These are phyloP conservation scores for Aspergillus sp. DNA, from an alignment of 2,329 filamentous ascomycete genomes.

Conservation along the genomic window DNA sequence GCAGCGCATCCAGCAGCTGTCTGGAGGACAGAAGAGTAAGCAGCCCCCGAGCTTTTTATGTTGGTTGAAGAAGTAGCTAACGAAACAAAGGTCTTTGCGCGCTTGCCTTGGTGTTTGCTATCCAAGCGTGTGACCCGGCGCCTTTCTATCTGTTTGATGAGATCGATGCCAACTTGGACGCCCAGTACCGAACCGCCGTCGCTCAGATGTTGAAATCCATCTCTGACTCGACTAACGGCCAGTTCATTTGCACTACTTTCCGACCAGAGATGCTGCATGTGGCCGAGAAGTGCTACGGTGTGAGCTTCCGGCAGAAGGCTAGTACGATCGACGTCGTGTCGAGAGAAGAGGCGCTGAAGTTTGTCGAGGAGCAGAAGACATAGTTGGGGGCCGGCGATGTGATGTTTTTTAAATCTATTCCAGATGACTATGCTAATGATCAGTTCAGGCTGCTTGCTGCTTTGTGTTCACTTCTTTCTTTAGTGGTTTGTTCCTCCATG, in stretches of 20 bases:
- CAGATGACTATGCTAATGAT: conserved; percentile 21
- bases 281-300: conserved; percentile 96
- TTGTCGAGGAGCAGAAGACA: conserved; percentile 82
- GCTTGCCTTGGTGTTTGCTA: conserved; percentile 97
- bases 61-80: conserved; percentile 18
- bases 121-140: conserved; percentile 94
- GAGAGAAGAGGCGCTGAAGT: conserved; percentile 84
- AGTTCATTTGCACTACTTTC: conserved; percentile 99
- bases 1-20: conserved; percentile 95
- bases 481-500: conserved; percentile 6
- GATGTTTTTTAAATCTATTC: conserved; percentile 5
- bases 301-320: conserved; percentile 89
- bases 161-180: conserved; percentile 96
- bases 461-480: conserved; percentile 11
- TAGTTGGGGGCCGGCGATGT: conserved; percentile 22
- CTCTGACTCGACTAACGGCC: conserved; percentile 62
- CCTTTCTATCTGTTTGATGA: conserved; percentile 99
- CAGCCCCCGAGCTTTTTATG: conserved; percentile 18
- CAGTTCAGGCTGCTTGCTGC: conserved; percentile 11
- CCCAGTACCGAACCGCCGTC: conserved; percentile 95
- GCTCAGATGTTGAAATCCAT: conserved; percentile 84
- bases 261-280: conserved; percentile 93
- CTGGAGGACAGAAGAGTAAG: conserved; percentile 95
- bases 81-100: conserved; percentile 75
- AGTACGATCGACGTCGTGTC: conserved; percentile 90